Base-by-base conservation (phyloP, 2,329 filamentous ascomycete genomes). In the Aureobasidium sp. region DNA sequence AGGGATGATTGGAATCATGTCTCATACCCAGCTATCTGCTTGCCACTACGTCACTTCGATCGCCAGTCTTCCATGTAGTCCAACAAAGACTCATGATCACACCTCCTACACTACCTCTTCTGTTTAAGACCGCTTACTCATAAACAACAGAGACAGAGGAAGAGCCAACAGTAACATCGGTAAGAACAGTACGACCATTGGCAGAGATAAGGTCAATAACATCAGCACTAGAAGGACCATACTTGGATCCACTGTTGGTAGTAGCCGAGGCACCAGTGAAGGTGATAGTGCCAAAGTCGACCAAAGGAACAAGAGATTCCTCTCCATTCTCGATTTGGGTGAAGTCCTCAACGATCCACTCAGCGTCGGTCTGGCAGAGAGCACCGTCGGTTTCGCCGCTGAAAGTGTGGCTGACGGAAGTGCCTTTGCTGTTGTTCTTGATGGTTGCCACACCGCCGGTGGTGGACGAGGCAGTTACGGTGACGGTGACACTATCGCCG, bases 321-420 rank as follows among this genome's bases (percentile, higher is more conserved):
- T 66, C 65, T 43, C 73, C 71, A 3, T 70, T 66, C 9, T 43
- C 6, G 44, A 65, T 20, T 44, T 68, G 36, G 20, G 62, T 50
- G 46, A 60, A 50, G 51, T 63, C n/a, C 17, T 67, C n/a, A 26
- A 62, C n/a, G 20, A 61, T 85, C 83, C 83, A 87, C 69, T 86
- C 84, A 12, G 82, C 84, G 64, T 84, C 84, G 67, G 79, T 78
- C 67, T 82, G 76, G 67, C 79, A 82, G 15, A 85, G 77, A n/a
- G 69, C 66, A 6, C 71, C 71, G 2, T 24, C 20, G 5, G 70
- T 69, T 55, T 82, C 73, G 59, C 73, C 75, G 44, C 67, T 73
- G 70, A 86, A 79, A 4, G 73, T 77, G 72, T 86, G 79, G 17
- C 76, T 77, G 32, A 82, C 82, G 5, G 68, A 77, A 68, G 81